Conservation (phyloP, 768 basidiomycete species). For the Boletus pseudopeckii region DNA sequence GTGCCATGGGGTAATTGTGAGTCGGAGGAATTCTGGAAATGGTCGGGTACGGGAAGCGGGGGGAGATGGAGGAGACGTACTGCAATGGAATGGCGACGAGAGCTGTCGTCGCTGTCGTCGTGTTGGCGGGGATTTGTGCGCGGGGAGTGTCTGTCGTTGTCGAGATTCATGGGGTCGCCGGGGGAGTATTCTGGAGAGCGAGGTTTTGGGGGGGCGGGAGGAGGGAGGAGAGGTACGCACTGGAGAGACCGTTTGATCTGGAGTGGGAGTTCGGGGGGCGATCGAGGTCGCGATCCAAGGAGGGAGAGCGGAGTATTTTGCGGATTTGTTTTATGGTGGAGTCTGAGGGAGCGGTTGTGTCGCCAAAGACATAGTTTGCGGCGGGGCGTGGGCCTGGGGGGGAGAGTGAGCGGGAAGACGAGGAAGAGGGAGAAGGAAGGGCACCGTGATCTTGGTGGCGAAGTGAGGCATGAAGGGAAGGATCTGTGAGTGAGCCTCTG, state of each 20-base stretch:
- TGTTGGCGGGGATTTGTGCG: conserved; percentile 34
- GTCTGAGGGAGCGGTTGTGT: conserved; percentile 39
- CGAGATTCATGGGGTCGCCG: background rate
- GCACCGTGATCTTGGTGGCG: conserved; percentile 21
- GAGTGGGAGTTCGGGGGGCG: conserved; percentile 11
- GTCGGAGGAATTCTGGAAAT: conserved; percentile 35
- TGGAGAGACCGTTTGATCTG: conserved; percentile 21
- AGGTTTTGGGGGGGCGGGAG: conserved; percentile 7
- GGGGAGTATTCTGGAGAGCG: conserved; percentile 29
- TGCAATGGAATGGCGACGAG: conserved; percentile 71
- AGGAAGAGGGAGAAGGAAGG: conserved; percentile 2
- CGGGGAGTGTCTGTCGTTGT: conserved; percentile 31
- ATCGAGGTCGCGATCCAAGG: conserved; percentile 40
- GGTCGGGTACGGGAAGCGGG: background rate
- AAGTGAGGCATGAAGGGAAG: conserved; percentile 60
- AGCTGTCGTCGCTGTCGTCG: conserved; percentile 60
- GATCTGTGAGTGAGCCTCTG: conserved; percentile 82
- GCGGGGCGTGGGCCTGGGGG: conserved; percentile 50
- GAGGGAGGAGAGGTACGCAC: conserved; percentile 19
- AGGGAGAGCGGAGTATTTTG: conserved; percentile 58
- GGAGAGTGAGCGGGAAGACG: conserved; percentile 15
- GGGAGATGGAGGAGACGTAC: conserved; percentile 35
- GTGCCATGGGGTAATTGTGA: conserved; percentile 54
- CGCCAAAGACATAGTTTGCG: conserved; percentile 70
- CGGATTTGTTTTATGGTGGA: conserved; percentile 40